Base-by-base conservation (phyloP, 2,329 filamentous ascomycete species). In the Colletotrichum cordylinicola region DNA sequence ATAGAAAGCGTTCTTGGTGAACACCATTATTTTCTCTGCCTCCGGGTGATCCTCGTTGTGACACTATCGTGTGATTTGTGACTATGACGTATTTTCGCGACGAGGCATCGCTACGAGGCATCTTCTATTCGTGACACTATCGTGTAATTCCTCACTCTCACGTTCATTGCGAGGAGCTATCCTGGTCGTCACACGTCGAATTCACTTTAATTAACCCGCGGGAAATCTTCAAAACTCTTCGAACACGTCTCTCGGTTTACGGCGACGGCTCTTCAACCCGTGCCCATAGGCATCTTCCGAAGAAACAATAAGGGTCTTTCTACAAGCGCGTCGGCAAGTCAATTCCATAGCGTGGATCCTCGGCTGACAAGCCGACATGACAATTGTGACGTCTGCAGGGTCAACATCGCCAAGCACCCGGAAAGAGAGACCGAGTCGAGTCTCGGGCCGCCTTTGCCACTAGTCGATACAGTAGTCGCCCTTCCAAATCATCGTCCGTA, bases 1-100 rank as follows among this genome's bases (percentile, higher is more conserved):
- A 68, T 73, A 73, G 73, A 75, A 68, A 52, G 65, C 21, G 29
- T 64, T 27, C 29, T 48, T 64, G 70, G 43, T 31, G 39, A 65
- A 31, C 16, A 58, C 18, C 2, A 3, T 18, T n/a, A 6, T 5
- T 21, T 18, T 33, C 21, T 18, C 15, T 31, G 8, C 48, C 24
- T 9, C 15, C n/a, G 18, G 21, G 55, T 58, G 24, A 58, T 2
- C 2, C 6, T 1, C n/a, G 12, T 8, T 31, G 7, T 52, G n/a
- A 8, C 4, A 15, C 6, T 13, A 33, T 31, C 15, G 16, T 61
- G 5, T 61, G 15, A 31, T 60, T 2, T 7, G 7, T 61, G 4
- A n/a, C n/a, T 35, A 16, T 31, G 13, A 58, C 21, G 5, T 48
- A 6, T 5, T 12, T 10, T 12, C n/a, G 18, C n/a, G 10, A 48